Base-by-base conservation (phyloP, 345 rosid species). In the Nephelium lappaceum region DNA sequence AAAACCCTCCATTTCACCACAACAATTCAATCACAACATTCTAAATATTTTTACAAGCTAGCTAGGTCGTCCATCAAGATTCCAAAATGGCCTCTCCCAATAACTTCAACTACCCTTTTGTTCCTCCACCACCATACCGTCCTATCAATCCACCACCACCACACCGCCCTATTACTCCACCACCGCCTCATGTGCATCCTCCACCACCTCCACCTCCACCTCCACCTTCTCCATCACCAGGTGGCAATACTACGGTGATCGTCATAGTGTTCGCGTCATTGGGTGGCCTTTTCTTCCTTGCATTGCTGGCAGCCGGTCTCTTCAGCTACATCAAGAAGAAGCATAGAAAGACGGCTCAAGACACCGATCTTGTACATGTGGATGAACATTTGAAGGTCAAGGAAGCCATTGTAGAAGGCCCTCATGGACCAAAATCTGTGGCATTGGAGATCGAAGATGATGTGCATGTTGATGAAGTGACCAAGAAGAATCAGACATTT, bases 361-460 rank as follows among this genome's bases (percentile, higher is more conserved):
- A 86, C 77, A 67, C 21, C 0, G 88, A 82, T 8, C 1, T 65
- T 0, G 81, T 88, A 27, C 89, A 75, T 45, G 74, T 88, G 0
- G 86, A 91, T 80, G 93, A 93, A 38, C 93, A 88, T 64, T 55
- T 81, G 79, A 91, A 85, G 82, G 78, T 90, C 76, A 93, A 86
- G 75, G 92, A 93, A 71, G 82, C 83, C 42, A 81, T 85, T 42
- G 92, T 86, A 3, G 77, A 71, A 18, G 92, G 93, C 5, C 92
- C 91, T 42, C 69, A 84, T 69, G 97, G 97, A 60, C 69, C 57
- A 0, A 41, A 80, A 23, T 71, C 87, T 41, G 87, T 88, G 73
- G 43, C 83, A 4, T 68, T 91, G 43, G 90, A 88, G 39, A 81
- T 91, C 55, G 93, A 85, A 43, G 97, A 93, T 36, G 93, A 93